Evolutionary conservation across 306 rosid species (phyloP).

Genomic region (Prunus padus): DNA sequence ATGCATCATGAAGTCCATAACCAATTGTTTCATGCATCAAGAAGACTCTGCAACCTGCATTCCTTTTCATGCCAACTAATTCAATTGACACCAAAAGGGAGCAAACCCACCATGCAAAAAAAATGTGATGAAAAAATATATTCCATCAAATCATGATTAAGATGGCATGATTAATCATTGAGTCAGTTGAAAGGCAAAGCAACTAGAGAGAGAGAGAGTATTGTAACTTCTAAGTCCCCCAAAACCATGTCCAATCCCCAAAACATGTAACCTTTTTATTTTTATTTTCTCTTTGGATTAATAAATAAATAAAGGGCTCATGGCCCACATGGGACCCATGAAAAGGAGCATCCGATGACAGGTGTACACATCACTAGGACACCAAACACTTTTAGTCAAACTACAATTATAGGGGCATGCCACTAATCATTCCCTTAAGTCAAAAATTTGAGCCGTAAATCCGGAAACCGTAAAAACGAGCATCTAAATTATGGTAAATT

Average conservation of each 20-base stretch:
- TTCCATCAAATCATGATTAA: constrained; percentile 14
- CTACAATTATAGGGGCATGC: constrained; percentile 22
- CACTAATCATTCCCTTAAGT: constrained; percentile 21
- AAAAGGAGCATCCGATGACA: constrained; percentile 30
- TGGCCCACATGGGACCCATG: constrained; percentile 30
- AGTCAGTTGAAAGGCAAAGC: constrained; percentile 16
- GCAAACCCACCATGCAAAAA: constrained; percentile 2
- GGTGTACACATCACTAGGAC: constrained; percentile 27
- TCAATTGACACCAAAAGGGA: neutral
- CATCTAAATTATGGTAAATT: neutral
- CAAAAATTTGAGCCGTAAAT: neutral
- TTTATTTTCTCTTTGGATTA: neutral
- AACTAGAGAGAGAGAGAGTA: neutral
- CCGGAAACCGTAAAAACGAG: constrained; percentile 24
- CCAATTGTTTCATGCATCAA: too few species aligned
- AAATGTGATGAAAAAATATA: neutral
- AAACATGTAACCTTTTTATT: neutral
- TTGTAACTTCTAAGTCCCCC: constrained; percentile 15
- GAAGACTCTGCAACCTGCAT: too few species aligned
- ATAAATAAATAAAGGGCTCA: neutral
- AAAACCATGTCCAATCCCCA: neutral
- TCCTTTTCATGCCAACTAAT: neutral
- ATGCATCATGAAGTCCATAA: neutral
- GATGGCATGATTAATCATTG: constrained; percentile 21
- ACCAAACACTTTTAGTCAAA: constrained; percentile 51